Conservation (phyloP, 1,284 basidiomycete genomes). For the Fistulinella cinereoalba region DNA sequence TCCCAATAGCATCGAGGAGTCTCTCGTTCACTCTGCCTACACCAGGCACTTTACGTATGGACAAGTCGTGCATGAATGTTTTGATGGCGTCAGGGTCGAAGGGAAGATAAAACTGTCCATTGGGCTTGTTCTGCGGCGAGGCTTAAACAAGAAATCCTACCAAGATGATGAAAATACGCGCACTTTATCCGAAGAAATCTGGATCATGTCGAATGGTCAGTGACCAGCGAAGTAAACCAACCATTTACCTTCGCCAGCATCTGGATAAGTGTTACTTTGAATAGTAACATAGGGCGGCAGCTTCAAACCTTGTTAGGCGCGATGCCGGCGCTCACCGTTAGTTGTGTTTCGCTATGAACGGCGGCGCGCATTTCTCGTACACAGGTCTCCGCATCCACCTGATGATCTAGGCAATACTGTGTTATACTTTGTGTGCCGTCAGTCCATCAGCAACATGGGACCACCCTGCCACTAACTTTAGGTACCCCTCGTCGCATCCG, state of each 20-base stretch:
- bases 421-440: slow-evolving; percentile 57
- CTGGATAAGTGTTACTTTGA: slow-evolving; percentile 33
- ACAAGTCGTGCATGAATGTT: slow-evolving; percentile 70
- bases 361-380: slow-evolving; percentile 73
- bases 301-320: slow-evolving; percentile 75
- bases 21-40: slow-evolving; percentile 87
- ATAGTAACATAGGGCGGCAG: background rate
- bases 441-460: slow-evolving; percentile 1
- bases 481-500: slow-evolving; percentile 86
- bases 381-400: slow-evolving; percentile 67
- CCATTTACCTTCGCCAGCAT: slow-evolving; percentile 75
- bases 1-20: slow-evolving; percentile 79
- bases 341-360: slow-evolving; percentile 71
- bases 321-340: slow-evolving; percentile 94
- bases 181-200: slow-evolving; percentile 93
- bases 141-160: slow-evolving; percentile 1
- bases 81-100: slow-evolving; percentile 66
- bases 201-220: slow-evolving; percentile 11
- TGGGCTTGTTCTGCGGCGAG: slow-evolving; percentile 78
- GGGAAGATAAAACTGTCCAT: slow-evolving; percentile 81
- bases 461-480: slow-evolving; percentile 59
- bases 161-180: background rate
- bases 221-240: background rate
- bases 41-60: slow-evolving; percentile 83
- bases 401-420: slow-evolving; percentile 66